Conservation (phyloP, 2,329 filamentous ascomycete species). For the Exophiala mesophila region DNA sequence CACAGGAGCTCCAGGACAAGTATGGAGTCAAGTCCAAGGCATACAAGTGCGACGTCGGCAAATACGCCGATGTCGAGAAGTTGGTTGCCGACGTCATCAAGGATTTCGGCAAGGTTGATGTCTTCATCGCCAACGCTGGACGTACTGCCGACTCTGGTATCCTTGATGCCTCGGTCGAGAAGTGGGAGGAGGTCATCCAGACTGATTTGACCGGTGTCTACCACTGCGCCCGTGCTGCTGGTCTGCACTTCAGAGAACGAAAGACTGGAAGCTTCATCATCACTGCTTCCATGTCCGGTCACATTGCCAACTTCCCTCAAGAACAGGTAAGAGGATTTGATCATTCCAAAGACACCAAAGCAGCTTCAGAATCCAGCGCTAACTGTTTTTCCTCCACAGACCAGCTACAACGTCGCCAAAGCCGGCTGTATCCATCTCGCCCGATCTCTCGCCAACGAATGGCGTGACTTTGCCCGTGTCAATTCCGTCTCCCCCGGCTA, state of each 20-base stretch:
- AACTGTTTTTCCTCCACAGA: slow-evolving; percentile 31
- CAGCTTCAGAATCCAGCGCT: background rate
- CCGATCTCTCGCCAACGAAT: slow-evolving; percentile 62
- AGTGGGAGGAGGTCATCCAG: slow-evolving; percentile 72
- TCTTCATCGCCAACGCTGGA: slow-evolving; percentile 66
- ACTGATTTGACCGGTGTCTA: slow-evolving; percentile 83
- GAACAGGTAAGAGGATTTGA: slow-evolving; percentile 45
- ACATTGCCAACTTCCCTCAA: slow-evolving; percentile 55
- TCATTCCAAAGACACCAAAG: slow-evolving; percentile 27
- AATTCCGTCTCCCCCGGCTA: slow-evolving; percentile 66
- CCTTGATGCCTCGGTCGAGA: slow-evolving; percentile 64
- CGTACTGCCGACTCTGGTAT: slow-evolving; percentile 64
- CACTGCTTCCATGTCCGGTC: slow-evolving; percentile 58
- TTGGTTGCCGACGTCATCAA: slow-evolving; percentile 56
- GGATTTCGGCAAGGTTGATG: slow-evolving; percentile 67
- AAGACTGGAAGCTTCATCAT: slow-evolving; percentile 62
- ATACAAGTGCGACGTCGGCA: slow-evolving; percentile 60
- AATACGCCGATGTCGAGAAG: slow-evolving; percentile 52
- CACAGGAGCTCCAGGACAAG: slow-evolving; percentile 53
- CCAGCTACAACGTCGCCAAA: slow-evolving; percentile 62
- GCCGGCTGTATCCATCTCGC: slow-evolving; percentile 63
- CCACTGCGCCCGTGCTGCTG: slow-evolving; percentile 84
- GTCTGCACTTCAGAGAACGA: slow-evolving; percentile 66
- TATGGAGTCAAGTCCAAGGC: slow-evolving; percentile 64
- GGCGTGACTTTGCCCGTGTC: slow-evolving; percentile 64